Conservation (phyloP, 163 green algal species). For the Chloroidium sp. region DNA sequence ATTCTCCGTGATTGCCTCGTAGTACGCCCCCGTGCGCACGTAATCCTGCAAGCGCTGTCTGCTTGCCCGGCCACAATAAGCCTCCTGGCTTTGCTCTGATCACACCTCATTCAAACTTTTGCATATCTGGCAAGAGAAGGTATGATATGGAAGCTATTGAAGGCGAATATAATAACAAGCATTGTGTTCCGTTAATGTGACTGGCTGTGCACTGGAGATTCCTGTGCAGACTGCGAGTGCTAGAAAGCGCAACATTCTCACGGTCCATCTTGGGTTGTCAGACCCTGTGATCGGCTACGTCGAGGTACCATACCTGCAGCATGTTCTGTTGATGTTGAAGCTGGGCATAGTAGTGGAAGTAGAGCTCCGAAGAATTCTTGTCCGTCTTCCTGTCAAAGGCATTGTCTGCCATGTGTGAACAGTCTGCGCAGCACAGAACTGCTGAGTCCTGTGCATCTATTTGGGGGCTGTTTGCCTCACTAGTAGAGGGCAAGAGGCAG, state of each 20-base stretch:
- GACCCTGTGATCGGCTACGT: no score
- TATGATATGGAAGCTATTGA: neutral
- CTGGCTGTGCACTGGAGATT: no score
- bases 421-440: neutral
- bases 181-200: no score
- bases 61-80: conserved; percentile 71
- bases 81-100: neutral
- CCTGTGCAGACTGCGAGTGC: no score
- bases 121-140: neutral
- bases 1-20: conserved; percentile 65
- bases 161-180: no score
- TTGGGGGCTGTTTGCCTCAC: no score
- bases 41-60: conserved; percentile 77
- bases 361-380: conserved; percentile 58
- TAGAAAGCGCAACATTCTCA: no score
- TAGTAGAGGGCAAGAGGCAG: no score
- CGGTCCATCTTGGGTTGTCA: no score
- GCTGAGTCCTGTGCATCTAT: no score
- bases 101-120: neutral
- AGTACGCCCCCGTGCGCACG: conserved; percentile 45
- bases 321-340: conserved; percentile 92
- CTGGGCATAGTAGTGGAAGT: conserved; percentile 84
- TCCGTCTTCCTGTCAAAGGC: conserved; percentile 57
- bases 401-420: neutral
- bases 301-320: neutral